Conservation (phyloP, 108 stramenopile genomes). For the Bacterosira constricta region DNA sequence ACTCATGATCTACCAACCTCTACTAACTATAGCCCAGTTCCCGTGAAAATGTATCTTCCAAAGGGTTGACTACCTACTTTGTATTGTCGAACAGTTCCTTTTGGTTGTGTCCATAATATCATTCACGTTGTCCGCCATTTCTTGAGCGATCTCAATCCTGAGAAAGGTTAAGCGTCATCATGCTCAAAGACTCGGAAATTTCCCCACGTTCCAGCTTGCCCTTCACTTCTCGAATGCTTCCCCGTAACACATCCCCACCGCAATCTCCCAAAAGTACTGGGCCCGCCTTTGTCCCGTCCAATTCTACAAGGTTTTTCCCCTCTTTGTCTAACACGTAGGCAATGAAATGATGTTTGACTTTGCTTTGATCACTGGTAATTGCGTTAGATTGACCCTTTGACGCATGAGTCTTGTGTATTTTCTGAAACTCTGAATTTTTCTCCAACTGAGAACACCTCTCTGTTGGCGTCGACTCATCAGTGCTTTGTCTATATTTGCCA, state of each 20-base stretch:
- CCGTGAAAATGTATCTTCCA: no score
- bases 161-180: conserved; percentile 62
- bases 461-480: conserved; percentile 25
- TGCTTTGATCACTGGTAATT: conserved; percentile 44
- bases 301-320: conserved; percentile 45
- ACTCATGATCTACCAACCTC: no score
- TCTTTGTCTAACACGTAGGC: conserved; percentile 52
- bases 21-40: no score
- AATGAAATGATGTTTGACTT: conserved; percentile 59
- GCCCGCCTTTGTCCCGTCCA: conserved; percentile 65
- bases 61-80: no score
- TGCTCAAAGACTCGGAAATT: conserved; percentile 57
- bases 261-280: conserved; percentile 52
- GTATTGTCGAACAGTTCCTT: no score
- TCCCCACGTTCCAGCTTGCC: conserved; percentile 50
- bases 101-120: no score
- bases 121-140: no score
- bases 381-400: conserved; percentile 49
- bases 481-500: conserved; percentile 27
- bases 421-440: conserved; percentile 45
- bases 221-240: conserved; percentile 50
- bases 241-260: conserved; percentile 47
- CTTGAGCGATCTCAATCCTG: conserved; percentile 43
- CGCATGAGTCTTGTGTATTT: conserved; percentile 46
- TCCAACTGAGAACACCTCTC: conserved; percentile 49